Evolutionary conservation across 176 grass and related monocot genomes (phyloP), one percentile per base, ranked within the genome.

Genomic region (Oryza brachyantha): DNA sequence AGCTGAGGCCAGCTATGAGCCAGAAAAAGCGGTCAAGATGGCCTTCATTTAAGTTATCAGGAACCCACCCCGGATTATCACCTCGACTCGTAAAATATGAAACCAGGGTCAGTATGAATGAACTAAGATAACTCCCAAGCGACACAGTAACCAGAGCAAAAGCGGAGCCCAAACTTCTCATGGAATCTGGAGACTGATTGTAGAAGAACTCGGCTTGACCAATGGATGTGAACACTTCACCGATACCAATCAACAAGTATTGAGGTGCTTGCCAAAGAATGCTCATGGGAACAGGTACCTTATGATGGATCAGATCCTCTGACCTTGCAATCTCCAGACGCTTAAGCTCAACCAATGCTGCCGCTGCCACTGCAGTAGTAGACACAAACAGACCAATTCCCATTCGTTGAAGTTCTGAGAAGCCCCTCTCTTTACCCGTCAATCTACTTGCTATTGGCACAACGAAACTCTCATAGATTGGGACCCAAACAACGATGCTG

Each of bases 21-120:
- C 88, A 88, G 74, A 97, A 94, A 75, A 92, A 97, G 5, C 87
- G 78, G 63, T 97, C 94, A 13, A 97, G 84, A 76, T 97, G 91
- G 29, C 94, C 94, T 86, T 93, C 91, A 25, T 97, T 97, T 63
- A 97, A 72, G 73, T 97, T 91, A 71, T 97, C 93, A n/a, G 93
- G 90, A 29, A 97, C 91, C 93, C 93, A 97, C 69, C 85, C 88
- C 16, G 17, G n/a, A 60, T 90, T 62, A 0, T 70, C 84, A 50
- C 72, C 79, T 58, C 42, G 64, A 58, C 82, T 86, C 3, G 94
- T 97, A 17, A 93, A 36, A 66, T 57, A 82, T 6, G 86, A 73
- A 24, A 93, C 88, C 1, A 89, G 25, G 11, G 88, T 93, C 81
- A 97, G 31, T 16, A 93, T 91, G 50, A 97, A 89, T 10, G 94